Conservation (phyloP, 164 flowering plant genomes). For the Stephania japonica region DNA sequence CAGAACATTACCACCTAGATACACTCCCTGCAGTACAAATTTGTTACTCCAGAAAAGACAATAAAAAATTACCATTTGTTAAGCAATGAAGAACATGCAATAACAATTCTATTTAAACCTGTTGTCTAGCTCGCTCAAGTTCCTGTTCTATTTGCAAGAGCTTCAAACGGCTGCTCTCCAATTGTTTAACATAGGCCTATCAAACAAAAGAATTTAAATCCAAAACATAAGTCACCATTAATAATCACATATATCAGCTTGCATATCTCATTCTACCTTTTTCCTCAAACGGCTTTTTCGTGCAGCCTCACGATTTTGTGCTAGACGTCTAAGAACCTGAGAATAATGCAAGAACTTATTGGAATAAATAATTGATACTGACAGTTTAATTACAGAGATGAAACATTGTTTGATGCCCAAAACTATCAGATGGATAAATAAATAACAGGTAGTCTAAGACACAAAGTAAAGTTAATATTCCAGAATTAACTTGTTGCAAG, state of each 20-base stretch:
- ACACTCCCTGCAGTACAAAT: conserved; percentile 51
- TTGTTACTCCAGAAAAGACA: not conserved
- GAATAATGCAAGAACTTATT: not conserved
- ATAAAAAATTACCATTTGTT: not conserved
- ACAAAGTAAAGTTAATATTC: not conserved
- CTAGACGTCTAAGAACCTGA: conserved; percentile 84
- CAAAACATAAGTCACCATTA: not conserved
- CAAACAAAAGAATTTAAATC: not conserved
- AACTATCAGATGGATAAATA: not conserved
- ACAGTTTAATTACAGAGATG: not conserved
- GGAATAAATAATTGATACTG: not conserved
- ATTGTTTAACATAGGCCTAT: conserved; percentile 91
- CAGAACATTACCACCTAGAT: conserved; percentile 39
- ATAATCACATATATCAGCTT: not conserved
- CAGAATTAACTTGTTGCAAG: not conserved
- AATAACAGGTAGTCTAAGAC: not conserved
- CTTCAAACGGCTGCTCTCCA: conserved; percentile 81
- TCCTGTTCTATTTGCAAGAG: conserved; percentile 85
- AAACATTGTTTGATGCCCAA: not conserved
- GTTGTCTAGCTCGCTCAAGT: conserved; percentile 74
- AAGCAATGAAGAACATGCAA: not conserved
- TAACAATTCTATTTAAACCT: conserved; percentile 33
- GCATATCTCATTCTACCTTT: conserved; percentile 45
- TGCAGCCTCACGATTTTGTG: conserved; percentile 99
- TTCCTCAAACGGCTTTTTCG: conserved; percentile 93